A percentile compares a stretch with the other conserved stretches of the same genome.
Evolutionary conservation across 352 stramenopile species (phyloP).

Genomic region (Halophytophthora batemanensis): DNA sequence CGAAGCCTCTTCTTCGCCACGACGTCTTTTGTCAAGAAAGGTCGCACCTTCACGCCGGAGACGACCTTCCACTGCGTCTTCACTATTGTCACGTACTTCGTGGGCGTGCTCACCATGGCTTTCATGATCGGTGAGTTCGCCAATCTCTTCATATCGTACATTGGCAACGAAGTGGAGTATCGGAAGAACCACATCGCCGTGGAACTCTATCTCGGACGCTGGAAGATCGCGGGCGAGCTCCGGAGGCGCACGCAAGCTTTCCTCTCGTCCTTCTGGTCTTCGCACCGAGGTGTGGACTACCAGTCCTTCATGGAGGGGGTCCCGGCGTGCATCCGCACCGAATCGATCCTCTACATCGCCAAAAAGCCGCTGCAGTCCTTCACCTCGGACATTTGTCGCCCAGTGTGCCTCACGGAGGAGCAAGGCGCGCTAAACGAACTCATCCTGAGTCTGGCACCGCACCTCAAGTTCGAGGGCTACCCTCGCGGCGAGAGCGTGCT

Average conservation of each 20-base stretch:
- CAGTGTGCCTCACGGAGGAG: conserved; percentile 27
- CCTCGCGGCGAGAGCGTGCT: conserved; percentile 54
- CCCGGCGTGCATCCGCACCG: conserved; percentile 39
- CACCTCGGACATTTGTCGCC: conserved; percentile 35
- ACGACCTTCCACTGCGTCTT: conserved; percentile 47
- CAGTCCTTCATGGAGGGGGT: conserved; percentile 53
- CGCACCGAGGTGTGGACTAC: conserved; percentile 59
- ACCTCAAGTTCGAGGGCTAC: conserved; percentile 61
- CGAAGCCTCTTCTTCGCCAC: conserved; percentile 55
- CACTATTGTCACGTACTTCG: conserved; percentile 46
- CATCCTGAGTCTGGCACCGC: conserved; percentile 36
- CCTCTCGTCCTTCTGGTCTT: conserved; percentile 61
- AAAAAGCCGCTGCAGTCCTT: conserved; percentile 37
- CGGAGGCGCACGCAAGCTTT: conserved; percentile 47
- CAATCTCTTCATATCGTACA: conserved; percentile 70
- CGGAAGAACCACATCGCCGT: conserved; percentile 70
- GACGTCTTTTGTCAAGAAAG: conserved; percentile 69
- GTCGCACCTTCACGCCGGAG: conserved; percentile 44
- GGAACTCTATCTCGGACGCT: conserved; percentile 51
- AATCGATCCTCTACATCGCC: conserved; percentile 50
- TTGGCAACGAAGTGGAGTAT: conserved; percentile 66
- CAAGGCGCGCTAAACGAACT: conserved; percentile 22
- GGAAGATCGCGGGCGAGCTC: conserved; percentile 42
- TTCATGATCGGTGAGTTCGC: conserved; percentile 77
- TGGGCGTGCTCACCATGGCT: conserved; percentile 53